A percentile compares a stretch with the other conserved stretches of the same genome.
phyloP scores from a whole-genome alignment of 768 basidiomycete genomes.

The Rhodotorula toruloides region DNA sequence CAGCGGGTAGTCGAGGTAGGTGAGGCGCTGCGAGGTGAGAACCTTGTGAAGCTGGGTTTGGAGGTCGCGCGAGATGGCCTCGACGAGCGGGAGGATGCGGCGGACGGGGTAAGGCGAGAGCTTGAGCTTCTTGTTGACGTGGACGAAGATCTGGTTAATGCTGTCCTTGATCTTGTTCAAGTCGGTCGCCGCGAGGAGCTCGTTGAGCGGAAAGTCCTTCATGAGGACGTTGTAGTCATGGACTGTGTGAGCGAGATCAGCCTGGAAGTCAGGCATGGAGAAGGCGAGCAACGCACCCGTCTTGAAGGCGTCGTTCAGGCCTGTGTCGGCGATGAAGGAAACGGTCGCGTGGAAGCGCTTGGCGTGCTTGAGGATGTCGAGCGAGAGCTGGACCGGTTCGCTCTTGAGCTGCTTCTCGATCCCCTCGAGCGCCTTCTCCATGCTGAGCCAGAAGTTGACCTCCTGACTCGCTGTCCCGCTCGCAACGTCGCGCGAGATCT shows the following conservation, averaged over 20 bases:
- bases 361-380: conserved; percentile 84
- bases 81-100: conserved; percentile 89
- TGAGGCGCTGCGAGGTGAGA: conserved; percentile 79
- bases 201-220: conserved; percentile 98
- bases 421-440: conserved; percentile 86
- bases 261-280: neutral
- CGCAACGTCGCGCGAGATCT: conserved; percentile 84
- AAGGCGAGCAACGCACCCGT: conserved; percentile 55
- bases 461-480: conserved; percentile 96
- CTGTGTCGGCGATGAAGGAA: conserved; percentile 96
- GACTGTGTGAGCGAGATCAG: conserved; percentile 61
- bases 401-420: conserved; percentile 87
- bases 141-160: conserved; percentile 76
- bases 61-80: conserved; percentile 96
- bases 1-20: conserved; percentile 88
- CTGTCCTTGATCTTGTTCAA: conserved; percentile 91
- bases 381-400: conserved; percentile 64
- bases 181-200: conserved; percentile 91
- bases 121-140: conserved; percentile 91
- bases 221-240: conserved; percentile 98
- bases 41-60: conserved; percentile 90
- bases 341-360: conserved; percentile 96
- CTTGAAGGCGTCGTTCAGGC: conserved; percentile 87
- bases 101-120: conserved; percentile 95
- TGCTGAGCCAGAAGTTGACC: conserved; percentile 96